phyloP scores from a whole-genome alignment of 805 yeast species.

The Starmerella geochares region DNA sequence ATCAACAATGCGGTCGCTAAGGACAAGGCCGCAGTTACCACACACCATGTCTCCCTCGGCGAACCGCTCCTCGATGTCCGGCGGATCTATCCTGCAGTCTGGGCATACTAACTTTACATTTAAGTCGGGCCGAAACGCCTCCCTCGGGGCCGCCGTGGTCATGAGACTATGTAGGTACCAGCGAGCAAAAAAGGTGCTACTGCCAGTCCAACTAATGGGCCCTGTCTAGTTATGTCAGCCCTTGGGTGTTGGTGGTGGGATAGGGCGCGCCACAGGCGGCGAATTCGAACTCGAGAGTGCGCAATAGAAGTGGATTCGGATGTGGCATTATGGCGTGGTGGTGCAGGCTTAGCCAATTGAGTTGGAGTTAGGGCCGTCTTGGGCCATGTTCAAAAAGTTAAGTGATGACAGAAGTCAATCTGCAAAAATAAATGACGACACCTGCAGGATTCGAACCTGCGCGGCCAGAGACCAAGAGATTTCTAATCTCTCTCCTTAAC shows the following conservation, averaged over 20 bases:
- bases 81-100: slow-evolving; percentile 91
- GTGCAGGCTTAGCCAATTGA: no score
- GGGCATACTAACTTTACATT: slow-evolving; percentile 89
- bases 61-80: slow-evolving; percentile 86
- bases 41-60: slow-evolving; percentile 98
- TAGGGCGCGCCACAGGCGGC: no score
- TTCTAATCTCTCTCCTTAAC: slow-evolving; percentile 10
- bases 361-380: no score
- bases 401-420: not conserved
- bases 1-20: slow-evolving; percentile 85
- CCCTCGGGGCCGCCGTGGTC: slow-evolving; percentile 12
- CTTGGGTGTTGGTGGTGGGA: not conserved
- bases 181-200: not conserved
- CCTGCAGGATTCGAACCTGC: slow-evolving; percentile 15
- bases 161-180: not conserved
- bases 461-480: slow-evolving; percentile 10
- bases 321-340: no score
- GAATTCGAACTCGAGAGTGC: no score
- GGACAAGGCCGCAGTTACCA: slow-evolving; percentile 89
- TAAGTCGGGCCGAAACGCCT: slow-evolving; percentile 38
- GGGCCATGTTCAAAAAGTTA: no score
- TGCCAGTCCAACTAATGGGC: not conserved
- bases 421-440: slow-evolving; percentile 7
- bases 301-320: no score
- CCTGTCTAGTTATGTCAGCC: not conserved